These are phyloP conservation scores for Fusarium burgessii DNA, from an alignment of 2,329 filamentous ascomycete genomes.

Conservation along the genomic window DNA sequence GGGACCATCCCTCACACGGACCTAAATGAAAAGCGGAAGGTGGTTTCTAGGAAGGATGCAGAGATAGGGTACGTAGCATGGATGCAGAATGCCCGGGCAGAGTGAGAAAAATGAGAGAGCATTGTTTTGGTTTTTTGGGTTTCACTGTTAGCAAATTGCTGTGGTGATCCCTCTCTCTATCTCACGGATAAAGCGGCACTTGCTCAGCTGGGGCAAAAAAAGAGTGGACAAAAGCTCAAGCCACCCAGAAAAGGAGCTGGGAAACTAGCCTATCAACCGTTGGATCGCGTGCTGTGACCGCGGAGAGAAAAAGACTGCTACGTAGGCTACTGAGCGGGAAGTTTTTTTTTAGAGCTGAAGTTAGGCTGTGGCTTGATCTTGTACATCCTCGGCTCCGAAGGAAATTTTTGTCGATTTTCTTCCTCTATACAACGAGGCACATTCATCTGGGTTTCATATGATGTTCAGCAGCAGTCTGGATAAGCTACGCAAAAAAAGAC, in stretches of 20 bases:
- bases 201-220: constrained; percentile 32
- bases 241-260: neutral
- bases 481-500: neutral
- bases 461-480: neutral
- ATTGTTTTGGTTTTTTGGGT: neutral
- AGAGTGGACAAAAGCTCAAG: constrained; percentile 6
- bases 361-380: constrained; percentile 1
- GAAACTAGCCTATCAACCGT: constrained; percentile 22
- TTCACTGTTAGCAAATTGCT: constrained; percentile 9
- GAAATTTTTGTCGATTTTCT: neutral
- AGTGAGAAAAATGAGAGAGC: neutral
- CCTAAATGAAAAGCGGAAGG: constrained; percentile 37
- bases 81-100: neutral
- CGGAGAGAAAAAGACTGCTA: neutral
- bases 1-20: neutral
- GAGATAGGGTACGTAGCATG: constrained; percentile 15
- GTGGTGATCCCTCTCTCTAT: constrained; percentile 17
- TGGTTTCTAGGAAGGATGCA: constrained; percentile 12
- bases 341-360: neutral
- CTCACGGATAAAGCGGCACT: constrained; percentile 38
- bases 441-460: neutral
- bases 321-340: neutral
- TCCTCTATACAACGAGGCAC: neutral
- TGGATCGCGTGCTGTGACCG: constrained; percentile 10
- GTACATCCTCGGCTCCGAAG: constrained; percentile 3